Evolutionary conservation across 352 stramenopile genomes (phyloP).

Genomic region (Phytophthora boehmeriae): DNA sequence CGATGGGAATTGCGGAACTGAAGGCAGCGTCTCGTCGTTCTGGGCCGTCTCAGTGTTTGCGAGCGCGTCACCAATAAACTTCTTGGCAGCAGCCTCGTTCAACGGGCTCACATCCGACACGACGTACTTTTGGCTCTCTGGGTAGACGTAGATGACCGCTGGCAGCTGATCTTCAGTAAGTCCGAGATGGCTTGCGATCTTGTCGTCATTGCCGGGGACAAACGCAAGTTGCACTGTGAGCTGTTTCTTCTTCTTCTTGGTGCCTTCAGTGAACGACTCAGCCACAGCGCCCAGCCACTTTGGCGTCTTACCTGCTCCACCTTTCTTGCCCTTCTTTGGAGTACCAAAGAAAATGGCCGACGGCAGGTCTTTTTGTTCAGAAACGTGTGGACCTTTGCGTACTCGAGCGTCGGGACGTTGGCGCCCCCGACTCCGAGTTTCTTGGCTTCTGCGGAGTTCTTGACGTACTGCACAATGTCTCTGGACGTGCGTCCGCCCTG

Average conservation of each 20-base stretch:
- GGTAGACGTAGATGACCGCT: conserved; percentile 65
- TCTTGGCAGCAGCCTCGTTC: conserved; percentile 54
- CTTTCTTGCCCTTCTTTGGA: conserved; percentile 54
- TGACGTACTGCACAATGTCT: conserved; percentile 80
- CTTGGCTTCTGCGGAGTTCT: conserved; percentile 70
- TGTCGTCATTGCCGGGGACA: conserved; percentile 63
- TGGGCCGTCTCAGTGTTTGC: conserved; percentile 33
- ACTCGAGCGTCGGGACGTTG: conserved; percentile 54
- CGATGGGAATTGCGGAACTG: conserved; percentile 66
- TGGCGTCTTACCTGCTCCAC: conserved; percentile 40
- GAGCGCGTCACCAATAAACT: conserved; percentile 62
- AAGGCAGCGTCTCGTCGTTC: conserved; percentile 35
- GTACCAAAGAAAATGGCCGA: conserved; percentile 78
- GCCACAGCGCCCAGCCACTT: conserved; percentile 63
- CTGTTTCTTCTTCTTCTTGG: conserved; percentile 72
- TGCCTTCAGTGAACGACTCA: conserved; percentile 55
- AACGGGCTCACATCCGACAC: conserved; percentile 38
- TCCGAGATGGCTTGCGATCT: conserved; percentile 73
- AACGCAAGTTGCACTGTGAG: conserved; percentile 61
- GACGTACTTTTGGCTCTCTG: conserved; percentile 50
- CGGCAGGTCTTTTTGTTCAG: conserved; percentile 51
- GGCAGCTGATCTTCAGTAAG: conserved; percentile 59
- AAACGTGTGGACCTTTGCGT: conserved; percentile 60
- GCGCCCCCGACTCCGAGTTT: conserved; percentile 65
- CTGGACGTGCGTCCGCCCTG: conserved; percentile 59